Conservation (phyloP, 2,329 filamentous ascomycete species). For the Monilinia vaccinii-corymbosi region DNA sequence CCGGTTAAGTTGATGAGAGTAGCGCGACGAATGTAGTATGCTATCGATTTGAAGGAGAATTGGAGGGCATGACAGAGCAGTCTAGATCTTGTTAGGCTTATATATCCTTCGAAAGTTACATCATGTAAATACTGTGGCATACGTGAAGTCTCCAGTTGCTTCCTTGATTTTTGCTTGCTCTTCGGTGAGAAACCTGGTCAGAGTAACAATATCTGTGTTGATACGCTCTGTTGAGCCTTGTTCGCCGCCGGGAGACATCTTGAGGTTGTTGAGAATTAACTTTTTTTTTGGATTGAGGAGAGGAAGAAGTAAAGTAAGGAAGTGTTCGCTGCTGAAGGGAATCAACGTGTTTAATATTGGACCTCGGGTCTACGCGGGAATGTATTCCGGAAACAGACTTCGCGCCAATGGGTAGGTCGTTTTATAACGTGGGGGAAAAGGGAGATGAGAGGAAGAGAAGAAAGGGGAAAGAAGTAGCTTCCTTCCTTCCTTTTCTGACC, state of each 20-base stretch:
- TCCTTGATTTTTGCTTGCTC: conserved; percentile 90
- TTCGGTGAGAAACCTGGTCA: conserved; percentile 92
- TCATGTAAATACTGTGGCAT: conserved; percentile 32
- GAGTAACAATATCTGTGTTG: conserved; percentile 92
- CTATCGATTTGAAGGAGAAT: conserved; percentile 99
- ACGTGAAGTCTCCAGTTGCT: conserved; percentile 98
- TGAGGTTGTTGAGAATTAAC: conserved; percentile 10
- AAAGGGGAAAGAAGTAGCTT: not conserved
- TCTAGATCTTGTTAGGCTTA: conserved; percentile 37
- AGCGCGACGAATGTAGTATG: conserved; percentile 96
- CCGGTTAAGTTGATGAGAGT: conserved; percentile 93
- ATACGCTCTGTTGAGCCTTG: conserved; percentile 58
- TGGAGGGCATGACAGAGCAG: conserved; percentile 95
- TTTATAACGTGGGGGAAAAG: not conserved
- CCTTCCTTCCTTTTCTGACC: not conserved
- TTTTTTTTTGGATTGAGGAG: conserved; percentile 1
- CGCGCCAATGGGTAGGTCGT: not conserved
- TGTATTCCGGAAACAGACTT: conserved; percentile 11
- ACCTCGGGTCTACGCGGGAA: conserved; percentile 26
- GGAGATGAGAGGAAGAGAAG: not conserved
- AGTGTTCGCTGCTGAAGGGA: not conserved
- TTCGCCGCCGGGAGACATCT: conserved; percentile 21
- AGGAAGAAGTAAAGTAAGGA: not conserved
- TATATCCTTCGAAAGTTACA: not conserved
- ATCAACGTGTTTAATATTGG: conserved; percentile 10